Conservation (phyloP, 208 protist genomes). For the Crithidia fasciculata region DNA sequence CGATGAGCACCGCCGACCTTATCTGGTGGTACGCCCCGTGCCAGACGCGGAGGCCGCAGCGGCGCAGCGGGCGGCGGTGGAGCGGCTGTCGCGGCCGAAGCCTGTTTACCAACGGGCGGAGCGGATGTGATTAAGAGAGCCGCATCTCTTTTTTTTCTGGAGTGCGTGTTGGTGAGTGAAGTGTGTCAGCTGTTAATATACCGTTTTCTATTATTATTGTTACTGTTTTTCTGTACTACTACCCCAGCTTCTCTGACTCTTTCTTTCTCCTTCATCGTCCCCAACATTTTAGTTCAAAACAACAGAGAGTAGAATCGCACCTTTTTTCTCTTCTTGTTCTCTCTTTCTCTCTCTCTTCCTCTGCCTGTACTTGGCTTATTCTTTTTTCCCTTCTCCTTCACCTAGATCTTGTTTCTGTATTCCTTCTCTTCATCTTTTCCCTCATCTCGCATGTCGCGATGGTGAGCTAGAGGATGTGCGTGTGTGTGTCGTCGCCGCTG, state of each 20-base stretch:
- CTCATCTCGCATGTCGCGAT: background rate
- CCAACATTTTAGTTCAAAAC: no score
- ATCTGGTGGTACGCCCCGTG: conserved; percentile 69
- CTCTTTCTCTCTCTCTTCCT: background rate
- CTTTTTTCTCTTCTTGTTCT: conserved; percentile 18
- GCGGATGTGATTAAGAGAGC: conserved; percentile 4
- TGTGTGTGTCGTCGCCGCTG: no score
- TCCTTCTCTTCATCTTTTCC: background rate
- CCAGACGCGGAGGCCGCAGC: conserved; percentile 48
- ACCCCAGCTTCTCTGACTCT: no score
- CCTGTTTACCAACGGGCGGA: conserved; percentile 44
- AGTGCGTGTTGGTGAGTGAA: no score
- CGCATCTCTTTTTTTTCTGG: background rate
- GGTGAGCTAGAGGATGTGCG: no score
- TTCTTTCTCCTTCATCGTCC: no score
- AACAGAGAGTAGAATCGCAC: background rate
- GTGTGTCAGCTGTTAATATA: no score
- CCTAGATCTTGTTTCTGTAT: background rate
- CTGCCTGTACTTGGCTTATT: background rate
- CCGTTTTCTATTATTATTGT: no score
- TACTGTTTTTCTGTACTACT: no score
- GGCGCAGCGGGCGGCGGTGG: conserved; percentile 49
- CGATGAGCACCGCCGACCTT: conserved; percentile 74
- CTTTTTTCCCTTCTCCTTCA: background rate
- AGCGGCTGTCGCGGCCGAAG: conserved; percentile 64